phyloP scores from a whole-genome alignment of 2,329 filamentous ascomycete genomes.

The Colletotrichum sp. region DNA sequence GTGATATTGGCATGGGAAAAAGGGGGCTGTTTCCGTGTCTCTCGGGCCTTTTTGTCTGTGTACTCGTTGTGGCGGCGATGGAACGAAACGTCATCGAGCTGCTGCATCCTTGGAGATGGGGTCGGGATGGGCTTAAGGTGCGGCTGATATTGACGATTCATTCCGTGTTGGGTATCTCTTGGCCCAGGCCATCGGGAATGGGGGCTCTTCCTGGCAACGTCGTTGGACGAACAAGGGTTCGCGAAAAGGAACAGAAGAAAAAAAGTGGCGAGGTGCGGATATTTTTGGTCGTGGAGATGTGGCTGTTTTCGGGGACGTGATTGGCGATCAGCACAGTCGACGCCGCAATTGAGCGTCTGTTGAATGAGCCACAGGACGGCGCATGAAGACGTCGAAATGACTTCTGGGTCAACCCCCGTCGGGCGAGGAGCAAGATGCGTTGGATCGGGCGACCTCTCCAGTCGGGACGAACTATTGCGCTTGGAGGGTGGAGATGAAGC shows the following conservation, averaged over 20 bases:
- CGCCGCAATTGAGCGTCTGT: conserved; percentile 6
- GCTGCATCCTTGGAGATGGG: conserved; percentile 5
- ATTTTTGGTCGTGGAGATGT: conserved; percentile 19
- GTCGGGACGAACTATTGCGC: conserved; percentile 20
- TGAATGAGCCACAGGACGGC: conserved; percentile 16
- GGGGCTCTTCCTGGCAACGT: background rate
- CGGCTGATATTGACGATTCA: conserved; percentile 14
- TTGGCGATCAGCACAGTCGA: background rate
- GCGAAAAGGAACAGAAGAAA: background rate
- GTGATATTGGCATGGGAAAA: conserved; percentile 8
- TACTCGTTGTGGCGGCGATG: background rate
- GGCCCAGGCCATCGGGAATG: conserved; percentile 11
- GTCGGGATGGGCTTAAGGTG: conserved; percentile 14
- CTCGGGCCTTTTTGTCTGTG: conserved; percentile 4
- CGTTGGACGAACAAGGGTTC: conserved; percentile 20
- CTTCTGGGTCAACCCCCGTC: conserved; percentile 17
- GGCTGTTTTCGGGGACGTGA: conserved; percentile 7
- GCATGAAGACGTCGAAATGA: conserved; percentile 19
- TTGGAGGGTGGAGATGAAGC: conserved; percentile 9
- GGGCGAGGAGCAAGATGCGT: background rate
- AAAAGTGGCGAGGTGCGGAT: conserved; percentile 5
- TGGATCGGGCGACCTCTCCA: conserved; percentile 5
- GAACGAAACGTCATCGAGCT: conserved; percentile 18
- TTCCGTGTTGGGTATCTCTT: conserved; percentile 9
- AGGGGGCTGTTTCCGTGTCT: background rate